Evolutionary conservation across 192 early-diverging fungal species (phyloP), one percentile per base, ranked within the genome.

Genomic region (Coemansia sp.): DNA sequence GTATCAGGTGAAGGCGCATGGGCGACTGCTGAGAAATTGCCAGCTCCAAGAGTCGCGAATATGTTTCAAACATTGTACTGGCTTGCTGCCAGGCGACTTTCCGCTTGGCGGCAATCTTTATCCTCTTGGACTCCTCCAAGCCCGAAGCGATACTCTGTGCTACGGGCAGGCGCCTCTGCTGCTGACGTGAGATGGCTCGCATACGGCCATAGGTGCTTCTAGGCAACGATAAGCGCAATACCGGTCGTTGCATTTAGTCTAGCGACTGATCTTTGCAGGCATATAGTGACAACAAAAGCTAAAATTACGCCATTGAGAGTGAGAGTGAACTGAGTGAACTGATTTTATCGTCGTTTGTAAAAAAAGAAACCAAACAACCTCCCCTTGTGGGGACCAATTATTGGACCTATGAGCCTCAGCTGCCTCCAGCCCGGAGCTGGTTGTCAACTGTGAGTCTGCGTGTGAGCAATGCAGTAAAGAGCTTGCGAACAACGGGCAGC

Each of bases 11-110:
- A 9, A 76, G 9, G 16, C 64, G 56, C 6, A 33, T 26, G 12
- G 36, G 25, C 31, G 69, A 70, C 10, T 38, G 6, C 21, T 35
- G 59, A 14, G 3, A 2, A 9, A 76, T 14, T 0, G 74, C 74
- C 20, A 67, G 64, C 7, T 42, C 42, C 7, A 76, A 59, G 18
- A 75, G 18, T 6, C 35, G n/a, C 1, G 66, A 25, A 14, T 65
- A 69, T 21, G 55, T 41, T 31, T 28, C 35, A 26, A 39, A 68
- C 21, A 36, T 56, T 11, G 70, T 59, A 0, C 47, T n/a, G 8
- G 64, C 70, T 13, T 72, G 70, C 35, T 61, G 64, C 70, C 70
- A 72, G 3, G 70, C 70, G 6, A 72, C 70, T 38, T 72, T 72
- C n/a, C 58, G 37, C 26, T 64, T 75, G 1, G 48, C 63, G 8